phyloP scores from a whole-genome alignment of 2,329 filamentous ascomycete genomes.

The Amauroascus niger region DNA sequence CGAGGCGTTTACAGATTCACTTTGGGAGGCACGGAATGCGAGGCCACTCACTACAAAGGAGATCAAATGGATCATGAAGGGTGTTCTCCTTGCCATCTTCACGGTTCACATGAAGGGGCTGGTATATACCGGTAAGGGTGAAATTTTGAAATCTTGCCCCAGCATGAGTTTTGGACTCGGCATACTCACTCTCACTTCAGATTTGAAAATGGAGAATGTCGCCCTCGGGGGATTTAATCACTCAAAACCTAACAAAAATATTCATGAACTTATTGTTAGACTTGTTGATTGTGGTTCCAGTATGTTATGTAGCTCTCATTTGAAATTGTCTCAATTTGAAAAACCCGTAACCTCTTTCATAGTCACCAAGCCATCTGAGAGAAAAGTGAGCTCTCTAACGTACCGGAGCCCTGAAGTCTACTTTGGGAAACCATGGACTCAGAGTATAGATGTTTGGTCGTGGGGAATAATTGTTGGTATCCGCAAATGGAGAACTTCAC shows the following conservation, averaged over 20 bases:
- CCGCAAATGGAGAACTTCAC: neutral
- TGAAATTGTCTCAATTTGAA: neutral
- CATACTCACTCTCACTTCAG: constrained; percentile 7
- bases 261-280: constrained; percentile 16
- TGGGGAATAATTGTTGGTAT: constrained; percentile 18
- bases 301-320: constrained; percentile 5
- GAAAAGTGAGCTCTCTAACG: constrained; percentile 16
- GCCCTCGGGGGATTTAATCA: constrained; percentile 13
- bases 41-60: constrained; percentile 15
- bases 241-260: constrained; percentile 13
- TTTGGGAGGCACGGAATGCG: constrained; percentile 17
- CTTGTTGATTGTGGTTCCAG: constrained; percentile 17
- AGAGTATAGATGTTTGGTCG: constrained; percentile 18
- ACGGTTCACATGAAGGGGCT: neutral
- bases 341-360: constrained; percentile 5
- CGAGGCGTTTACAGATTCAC: constrained; percentile 13
- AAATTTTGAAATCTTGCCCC: neutral
- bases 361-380: constrained; percentile 16
- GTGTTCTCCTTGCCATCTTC: neutral
- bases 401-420: constrained; percentile 18
- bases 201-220: constrained; percentile 20
- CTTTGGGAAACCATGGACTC: constrained; percentile 17
- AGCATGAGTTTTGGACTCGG: neutral
- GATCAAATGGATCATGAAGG: constrained; percentile 11
- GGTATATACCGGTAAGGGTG: neutral